Conservation (phyloP, 768 basidiomycete genomes). For the Lyophyllum decastes region DNA sequence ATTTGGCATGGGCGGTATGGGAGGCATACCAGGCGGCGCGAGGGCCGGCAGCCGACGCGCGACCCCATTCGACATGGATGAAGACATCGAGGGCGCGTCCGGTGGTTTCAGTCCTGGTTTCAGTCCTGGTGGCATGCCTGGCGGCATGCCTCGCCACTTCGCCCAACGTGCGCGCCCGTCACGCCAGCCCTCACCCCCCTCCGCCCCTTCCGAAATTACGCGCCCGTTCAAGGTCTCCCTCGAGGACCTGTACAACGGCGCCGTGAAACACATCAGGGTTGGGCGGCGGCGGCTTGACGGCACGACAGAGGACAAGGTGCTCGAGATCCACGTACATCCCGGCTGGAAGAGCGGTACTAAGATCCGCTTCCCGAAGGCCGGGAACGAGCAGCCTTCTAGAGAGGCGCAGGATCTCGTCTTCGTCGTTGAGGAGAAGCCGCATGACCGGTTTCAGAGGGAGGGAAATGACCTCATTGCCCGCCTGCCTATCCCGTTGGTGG, state of each 20-base stretch:
- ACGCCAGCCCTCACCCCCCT: constrained; percentile 31
- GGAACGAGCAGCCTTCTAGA: constrained; percentile 70
- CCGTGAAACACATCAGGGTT: constrained; percentile 87
- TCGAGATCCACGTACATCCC: constrained; percentile 78
- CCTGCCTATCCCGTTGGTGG: constrained; percentile 72
- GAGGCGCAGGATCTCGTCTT: constrained; percentile 93
- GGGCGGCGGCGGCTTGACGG: constrained; percentile 74
- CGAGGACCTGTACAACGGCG: constrained; percentile 83
- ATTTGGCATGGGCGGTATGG: constrained; percentile 39
- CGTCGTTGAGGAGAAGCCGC: constrained; percentile 94
- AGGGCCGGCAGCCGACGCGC: constrained; percentile 17
- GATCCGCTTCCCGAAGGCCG: constrained; percentile 84
- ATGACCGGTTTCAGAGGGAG: constrained; percentile 72
- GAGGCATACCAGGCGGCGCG: constrained; percentile 26
- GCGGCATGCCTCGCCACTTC: constrained; percentile 54
- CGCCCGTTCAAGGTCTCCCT: constrained; percentile 85
- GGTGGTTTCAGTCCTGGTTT: constrained; percentile 29
- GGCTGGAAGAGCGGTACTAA: constrained; percentile 98
- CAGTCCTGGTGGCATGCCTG: constrained; percentile 41
- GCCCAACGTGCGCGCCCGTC: constrained; percentile 19
- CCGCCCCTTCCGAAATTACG: constrained; percentile 60
- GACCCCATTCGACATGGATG: constrained; percentile 42
- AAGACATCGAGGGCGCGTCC: constrained; percentile 45
- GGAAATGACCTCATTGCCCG: constrained; percentile 76
- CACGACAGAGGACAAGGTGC: constrained; percentile 79